Evolutionary conservation across 2,329 filamentous ascomycete genomes (phyloP).

Genomic region (Samsoniella hepiali): DNA sequence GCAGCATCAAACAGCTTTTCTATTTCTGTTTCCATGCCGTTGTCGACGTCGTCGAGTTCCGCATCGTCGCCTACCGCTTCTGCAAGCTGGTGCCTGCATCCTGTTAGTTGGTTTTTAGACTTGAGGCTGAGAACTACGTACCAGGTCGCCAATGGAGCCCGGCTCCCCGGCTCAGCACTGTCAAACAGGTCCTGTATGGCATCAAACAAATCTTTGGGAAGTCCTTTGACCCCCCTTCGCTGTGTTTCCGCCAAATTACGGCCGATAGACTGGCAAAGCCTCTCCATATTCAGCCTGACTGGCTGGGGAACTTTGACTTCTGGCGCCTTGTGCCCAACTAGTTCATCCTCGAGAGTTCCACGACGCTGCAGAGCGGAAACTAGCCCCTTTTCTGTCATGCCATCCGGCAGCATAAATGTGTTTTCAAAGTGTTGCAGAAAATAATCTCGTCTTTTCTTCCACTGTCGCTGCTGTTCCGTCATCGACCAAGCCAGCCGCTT

Average conservation of each 20-base stretch:
- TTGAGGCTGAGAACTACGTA: constrained; percentile 21
- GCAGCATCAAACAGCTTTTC: constrained; percentile 28
- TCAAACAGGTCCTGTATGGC: constrained; percentile 29
- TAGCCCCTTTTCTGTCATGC: constrained; percentile 29
- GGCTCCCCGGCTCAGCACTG: constrained; percentile 26
- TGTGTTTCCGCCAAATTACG: neutral
- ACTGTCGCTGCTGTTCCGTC: constrained; percentile 26
- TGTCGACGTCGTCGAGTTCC: constrained; percentile 18
- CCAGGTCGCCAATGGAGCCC: constrained; percentile 34
- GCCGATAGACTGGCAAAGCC: constrained; percentile 25
- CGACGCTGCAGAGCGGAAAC: constrained; percentile 2
- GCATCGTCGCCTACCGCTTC: constrained; percentile 7
- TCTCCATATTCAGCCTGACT: constrained; percentile 25
- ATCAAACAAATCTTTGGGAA: constrained; percentile 28
- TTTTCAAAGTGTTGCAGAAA: constrained; percentile 30
- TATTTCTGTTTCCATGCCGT: constrained; percentile 29
- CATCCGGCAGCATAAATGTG: constrained; percentile 38
- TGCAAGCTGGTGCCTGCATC: constrained; percentile 10
- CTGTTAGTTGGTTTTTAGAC: neutral
- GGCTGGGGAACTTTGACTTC: constrained; percentile 12
- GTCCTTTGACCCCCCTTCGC: constrained; percentile 23
- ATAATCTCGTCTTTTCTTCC: constrained; percentile 29
- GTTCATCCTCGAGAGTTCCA: constrained; percentile 7
- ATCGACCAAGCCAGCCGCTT: constrained; percentile 28
- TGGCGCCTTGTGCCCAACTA: constrained; percentile 21